Evolutionary conservation across 106 monocot genomes (phyloP), one percentile per base, ranked within the genome.

Genomic region (Allium sativum): DNA sequence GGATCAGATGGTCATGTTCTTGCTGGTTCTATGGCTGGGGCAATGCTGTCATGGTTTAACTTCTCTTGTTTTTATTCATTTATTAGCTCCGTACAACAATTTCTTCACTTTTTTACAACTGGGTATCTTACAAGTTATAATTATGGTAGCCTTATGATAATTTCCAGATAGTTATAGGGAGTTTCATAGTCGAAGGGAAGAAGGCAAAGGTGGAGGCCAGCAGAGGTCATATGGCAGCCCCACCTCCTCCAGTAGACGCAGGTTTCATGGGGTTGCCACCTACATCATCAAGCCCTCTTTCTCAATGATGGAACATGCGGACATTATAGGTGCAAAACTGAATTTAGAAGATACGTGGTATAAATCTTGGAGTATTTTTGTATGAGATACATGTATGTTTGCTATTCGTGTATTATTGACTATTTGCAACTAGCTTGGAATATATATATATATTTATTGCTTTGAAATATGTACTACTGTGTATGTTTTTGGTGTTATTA

Each of bases 1-100:
- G 95, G 84, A 55, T 80, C 90, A 12, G 90, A 90, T 67, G 86
- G 95, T 13, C 84, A 86, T 63, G 84, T 96, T 73, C 77, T 90
- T 64, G 95, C 90, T 0, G 95, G 95, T 53, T 70, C 69, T 4
- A 90, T 96, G 8, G 95, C 87, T 54, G 95, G 90, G 46, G 82
- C 87, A 81, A 71, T 96, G 20, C 50, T 58, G 87, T 96, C 48
- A 90, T 90, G 90, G 95, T 74, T 48, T 50, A 2, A 48, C 48
- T 15, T 0, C 3, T 15, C 48, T 50, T 15, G 2, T 0, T 50
- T 3, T 2, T 15, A 6, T 50, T 50, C 6, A n/a, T n/a, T n/a
- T n/a, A 3, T 50, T 50, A 6, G 13, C 15, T 15, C 48, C 48
- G 6, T 15, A 50, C 15, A 50, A 15, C 3, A 50, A 50, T 11